These are phyloP conservation scores for Trichoderma sp. DNA, from an alignment of 2,329 filamentous ascomycete species.

Conservation along the genomic window DNA sequence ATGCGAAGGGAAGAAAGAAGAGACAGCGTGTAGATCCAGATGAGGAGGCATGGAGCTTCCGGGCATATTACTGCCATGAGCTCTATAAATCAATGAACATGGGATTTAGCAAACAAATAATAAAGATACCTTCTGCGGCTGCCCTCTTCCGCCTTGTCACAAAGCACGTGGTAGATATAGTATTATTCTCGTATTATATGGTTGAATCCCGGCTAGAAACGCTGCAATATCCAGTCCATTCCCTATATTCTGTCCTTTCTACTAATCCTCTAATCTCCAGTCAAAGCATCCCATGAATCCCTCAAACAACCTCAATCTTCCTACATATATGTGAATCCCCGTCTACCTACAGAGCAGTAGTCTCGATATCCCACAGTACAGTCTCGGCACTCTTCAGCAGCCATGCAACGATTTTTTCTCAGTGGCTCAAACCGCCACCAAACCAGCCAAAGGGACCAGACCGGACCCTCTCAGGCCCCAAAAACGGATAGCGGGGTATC, in stretches of 20 bases:
- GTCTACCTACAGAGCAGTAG: neutral
- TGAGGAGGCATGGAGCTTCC: constrained; percentile 19
- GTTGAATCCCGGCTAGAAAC: no score
- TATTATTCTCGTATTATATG: neutral
- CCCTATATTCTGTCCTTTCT: neutral
- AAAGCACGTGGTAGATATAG: neutral
- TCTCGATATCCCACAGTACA: neutral
- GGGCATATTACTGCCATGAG: neutral
- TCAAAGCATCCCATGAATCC: no score
- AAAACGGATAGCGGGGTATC: constrained; percentile 25
- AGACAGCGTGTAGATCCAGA: neutral
- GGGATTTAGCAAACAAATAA: neutral
- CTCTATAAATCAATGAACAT: no score
- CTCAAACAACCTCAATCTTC: no score
- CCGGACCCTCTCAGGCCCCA: neutral
- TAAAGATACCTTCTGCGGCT: neutral
- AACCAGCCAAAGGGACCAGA: constrained; percentile 20
- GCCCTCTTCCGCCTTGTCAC: neutral
- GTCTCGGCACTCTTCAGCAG: neutral
- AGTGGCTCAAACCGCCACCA: constrained; percentile 9
- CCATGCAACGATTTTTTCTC: neutral
- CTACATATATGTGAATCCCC: no score
- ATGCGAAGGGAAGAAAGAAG: constrained; percentile 22
- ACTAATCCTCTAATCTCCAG: no score
- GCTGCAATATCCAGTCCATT: no score